These are phyloP conservation scores for Pelargonium australe DNA, from an alignment of 441 rosid species.

Conservation along the genomic window DNA sequence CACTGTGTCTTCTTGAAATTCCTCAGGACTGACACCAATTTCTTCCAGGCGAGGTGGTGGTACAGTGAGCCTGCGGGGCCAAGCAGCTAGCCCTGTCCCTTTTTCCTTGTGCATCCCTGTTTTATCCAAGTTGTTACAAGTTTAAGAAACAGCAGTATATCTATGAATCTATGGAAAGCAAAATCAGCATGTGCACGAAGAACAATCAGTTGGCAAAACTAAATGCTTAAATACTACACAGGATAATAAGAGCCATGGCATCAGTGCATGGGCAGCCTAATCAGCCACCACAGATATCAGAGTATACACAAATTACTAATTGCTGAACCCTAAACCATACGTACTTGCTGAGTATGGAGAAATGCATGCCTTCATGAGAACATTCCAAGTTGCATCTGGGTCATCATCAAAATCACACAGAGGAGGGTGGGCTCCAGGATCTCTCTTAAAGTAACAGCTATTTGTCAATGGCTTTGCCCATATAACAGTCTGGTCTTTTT, in stretches of 20 bases:
- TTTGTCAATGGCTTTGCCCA: constrained; percentile 92
- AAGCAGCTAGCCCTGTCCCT: constrained; percentile 29
- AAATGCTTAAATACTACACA: background rate
- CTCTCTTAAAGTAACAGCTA: constrained; percentile 81
- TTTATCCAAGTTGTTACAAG: background rate
- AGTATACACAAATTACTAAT: background rate
- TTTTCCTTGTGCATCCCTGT: constrained; percentile 5
- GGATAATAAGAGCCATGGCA: background rate
- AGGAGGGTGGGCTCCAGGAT: constrained; percentile 79
- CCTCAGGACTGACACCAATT: constrained; percentile 21
- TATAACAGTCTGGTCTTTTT: constrained; percentile 93
- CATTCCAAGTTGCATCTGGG: constrained; percentile 83
- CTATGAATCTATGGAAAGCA: background rate
- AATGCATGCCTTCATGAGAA: constrained; percentile 87
- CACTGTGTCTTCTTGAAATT: constrained; percentile 30
- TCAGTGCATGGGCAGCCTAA: no score
- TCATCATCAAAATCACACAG: constrained; percentile 76
- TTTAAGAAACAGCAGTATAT: constrained; percentile 29
- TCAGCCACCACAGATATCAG: constrained; percentile 10
- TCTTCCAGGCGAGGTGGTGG: constrained; percentile 28
- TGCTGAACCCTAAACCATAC: constrained; percentile 24
- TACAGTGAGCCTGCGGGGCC: constrained; percentile 27
- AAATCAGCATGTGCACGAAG: background rate
- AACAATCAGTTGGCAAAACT: background rate
- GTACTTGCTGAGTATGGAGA: constrained; percentile 84